Conservation (phyloP, 257 asterid species). For the Thymus quinquecostatus region DNA sequence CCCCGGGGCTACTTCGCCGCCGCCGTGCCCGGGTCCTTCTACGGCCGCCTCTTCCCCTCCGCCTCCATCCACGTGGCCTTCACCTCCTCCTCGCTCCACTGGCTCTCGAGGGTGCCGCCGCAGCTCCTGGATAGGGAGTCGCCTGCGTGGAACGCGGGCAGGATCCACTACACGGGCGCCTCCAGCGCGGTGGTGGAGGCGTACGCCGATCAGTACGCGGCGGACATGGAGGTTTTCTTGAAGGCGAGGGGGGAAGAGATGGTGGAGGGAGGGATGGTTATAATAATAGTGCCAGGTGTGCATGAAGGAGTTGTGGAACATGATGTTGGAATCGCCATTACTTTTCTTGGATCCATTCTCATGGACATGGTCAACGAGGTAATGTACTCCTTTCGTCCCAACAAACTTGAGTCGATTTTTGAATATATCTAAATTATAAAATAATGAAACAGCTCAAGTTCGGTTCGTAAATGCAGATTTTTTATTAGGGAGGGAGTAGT, state of each 20-base stretch:
- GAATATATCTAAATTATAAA: too few species aligned
- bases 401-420: too few species aligned
- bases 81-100: not conserved
- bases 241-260: not conserved
- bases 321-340: not conserved
- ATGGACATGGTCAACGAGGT: constrained; percentile 17
- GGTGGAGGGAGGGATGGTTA: not conserved
- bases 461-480: too few species aligned
- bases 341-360: constrained; percentile 7
- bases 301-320: not conserved
- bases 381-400: too few species aligned
- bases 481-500: too few species aligned
- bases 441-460: too few species aligned
- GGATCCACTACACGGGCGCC: constrained; percentile 7
- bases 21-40: constrained; percentile 5
- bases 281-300: not conserved
- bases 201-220: not conserved
- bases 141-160: constrained; percentile 1
- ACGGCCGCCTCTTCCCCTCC: not conserved
- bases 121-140: not conserved
- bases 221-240: constrained; percentile 8
- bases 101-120: constrained; percentile 12
- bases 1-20: not conserved
- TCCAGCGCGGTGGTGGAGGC: constrained; percentile 7
- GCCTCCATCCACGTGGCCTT: constrained; percentile 3